These are phyloP conservation scores for Sherardia arvensis DNA, from an alignment of 257 asterid genomes.

Conservation along the genomic window DNA sequence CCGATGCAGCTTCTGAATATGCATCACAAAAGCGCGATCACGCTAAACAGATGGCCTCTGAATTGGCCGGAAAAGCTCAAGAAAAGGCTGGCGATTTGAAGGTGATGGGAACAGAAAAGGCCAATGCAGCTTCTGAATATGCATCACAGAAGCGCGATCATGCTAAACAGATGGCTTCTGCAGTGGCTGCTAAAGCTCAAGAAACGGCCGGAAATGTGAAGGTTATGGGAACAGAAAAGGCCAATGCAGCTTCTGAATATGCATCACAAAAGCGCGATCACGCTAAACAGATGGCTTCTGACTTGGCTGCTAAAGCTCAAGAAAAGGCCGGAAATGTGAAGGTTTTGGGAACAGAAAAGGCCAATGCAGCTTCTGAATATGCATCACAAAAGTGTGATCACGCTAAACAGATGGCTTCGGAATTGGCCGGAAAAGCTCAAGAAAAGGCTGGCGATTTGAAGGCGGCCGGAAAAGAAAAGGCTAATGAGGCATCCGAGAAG, in stretches of 20 bases:
- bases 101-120: conserved; percentile 20
- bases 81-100: conserved; percentile 8
- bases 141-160: conserved; percentile 24
- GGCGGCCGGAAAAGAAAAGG: conserved; percentile 14
- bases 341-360: conserved; percentile 20
- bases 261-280: conserved; percentile 17
- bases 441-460: conserved; percentile 10
- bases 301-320: not conserved
- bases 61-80: not conserved
- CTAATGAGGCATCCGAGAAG: not conserved
- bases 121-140: conserved; percentile 14
- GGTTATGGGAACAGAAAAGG: conserved; percentile 14
- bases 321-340: conserved; percentile 8
- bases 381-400: conserved; percentile 24
- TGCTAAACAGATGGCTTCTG: conserved; percentile 23
- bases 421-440: not conserved
- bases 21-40: conserved; percentile 4
- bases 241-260: not conserved
- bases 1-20: not conserved
- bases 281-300: not conserved
- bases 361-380: conserved; percentile 14
- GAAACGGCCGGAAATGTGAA: conserved; percentile 11
- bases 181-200: not conserved
- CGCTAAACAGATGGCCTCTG: not conserved
- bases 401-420: conserved; percentile 23